Evolutionary conservation across 129 eudicot genomes (phyloP), one percentile per base, ranked within the genome.

Genomic region (Ambrosia artemisiifolia): DNA sequence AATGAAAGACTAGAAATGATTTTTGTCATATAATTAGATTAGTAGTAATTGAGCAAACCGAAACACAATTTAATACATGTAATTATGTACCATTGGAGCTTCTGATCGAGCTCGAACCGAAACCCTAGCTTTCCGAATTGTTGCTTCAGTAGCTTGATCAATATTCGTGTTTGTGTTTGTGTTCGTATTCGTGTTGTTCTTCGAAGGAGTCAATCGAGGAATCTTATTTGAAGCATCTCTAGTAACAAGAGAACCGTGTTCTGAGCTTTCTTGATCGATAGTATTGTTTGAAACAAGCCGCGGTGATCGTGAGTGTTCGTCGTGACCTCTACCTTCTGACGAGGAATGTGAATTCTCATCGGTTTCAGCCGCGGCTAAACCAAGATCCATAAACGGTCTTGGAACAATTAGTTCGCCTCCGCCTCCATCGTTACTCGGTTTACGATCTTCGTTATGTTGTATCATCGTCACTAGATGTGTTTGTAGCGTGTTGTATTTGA

Each of bases 21-120:
- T 24, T n/a, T n/a, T n/a, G n/a, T n/a, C n/a, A n/a, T n/a, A n/a
- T n/a, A n/a, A n/a, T n/a, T n/a, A 38, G 43, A 38, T 38, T 38
- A 38, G n/a, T 9, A 38, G 7, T 38, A 9, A 38, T 5, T 38
- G 43, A 38, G 43, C 1, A 9, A 38, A 38, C 2, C 0, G 43
- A 38, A 5, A 38, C 43, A 38, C 6, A 38, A n/a, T n/a, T 38
- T 5, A 6, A 38, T 38, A 38, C 8, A 38, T 6, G 5, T 20
- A 49, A 5, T 49, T 17, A 7, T 60, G 14, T 69, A 91, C 97
- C 97, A 92, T 88, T 20, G 93, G 87, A 55, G 97, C 97, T 53
- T 91, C 97, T 3, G 95, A 91, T 53, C 97, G 82, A 19, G 97
- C 97, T 56, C 97, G 73, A 70, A 91, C 97, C 3, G 95, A 91